Conservation (phyloP, 495 filamentous ascomycete genomes). For the Sabuloglossum arenarium region DNA sequence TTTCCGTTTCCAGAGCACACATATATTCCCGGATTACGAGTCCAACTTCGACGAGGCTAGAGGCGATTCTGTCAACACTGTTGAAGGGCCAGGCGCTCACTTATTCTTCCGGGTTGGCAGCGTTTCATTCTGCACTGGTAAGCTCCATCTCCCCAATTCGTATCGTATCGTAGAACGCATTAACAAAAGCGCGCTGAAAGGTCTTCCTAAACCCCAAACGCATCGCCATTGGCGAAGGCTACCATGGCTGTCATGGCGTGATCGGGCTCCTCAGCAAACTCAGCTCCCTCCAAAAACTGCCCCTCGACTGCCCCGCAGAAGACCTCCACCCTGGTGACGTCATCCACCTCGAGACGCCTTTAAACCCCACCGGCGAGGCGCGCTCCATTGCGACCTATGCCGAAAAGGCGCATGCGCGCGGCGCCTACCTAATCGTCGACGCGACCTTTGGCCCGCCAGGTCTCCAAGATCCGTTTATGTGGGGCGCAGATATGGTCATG, state of each 20-base stretch:
- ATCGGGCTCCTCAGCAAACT: constrained; percentile 48
- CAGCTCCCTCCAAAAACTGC: constrained; percentile 42
- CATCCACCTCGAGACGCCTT: constrained; percentile 76
- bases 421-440: constrained; percentile 68
- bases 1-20: constrained; percentile 17
- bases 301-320: constrained; percentile 34
- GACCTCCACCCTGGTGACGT: constrained; percentile 53
- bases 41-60: constrained; percentile 66
- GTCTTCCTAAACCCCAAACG: constrained; percentile 53
- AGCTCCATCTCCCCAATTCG: neutral
- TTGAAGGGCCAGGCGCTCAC: constrained; percentile 46
- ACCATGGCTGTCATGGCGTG: constrained; percentile 86
- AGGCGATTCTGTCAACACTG: constrained; percentile 53
- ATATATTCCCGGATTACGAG: constrained; percentile 63
- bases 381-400: constrained; percentile 48
- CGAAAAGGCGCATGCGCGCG: constrained; percentile 42
- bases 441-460: constrained; percentile 84
- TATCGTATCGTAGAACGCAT: neutral
- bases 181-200: neutral
- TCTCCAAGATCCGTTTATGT: constrained; percentile 64
- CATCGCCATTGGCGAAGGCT: constrained; percentile 61
- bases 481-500: constrained; percentile 69
- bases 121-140: constrained; percentile 61
- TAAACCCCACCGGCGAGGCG: constrained; percentile 76
- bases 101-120: constrained; percentile 70